Conservation (phyloP, 192 early-diverging fungal species). For the Dimargaris cristalligena region DNA sequence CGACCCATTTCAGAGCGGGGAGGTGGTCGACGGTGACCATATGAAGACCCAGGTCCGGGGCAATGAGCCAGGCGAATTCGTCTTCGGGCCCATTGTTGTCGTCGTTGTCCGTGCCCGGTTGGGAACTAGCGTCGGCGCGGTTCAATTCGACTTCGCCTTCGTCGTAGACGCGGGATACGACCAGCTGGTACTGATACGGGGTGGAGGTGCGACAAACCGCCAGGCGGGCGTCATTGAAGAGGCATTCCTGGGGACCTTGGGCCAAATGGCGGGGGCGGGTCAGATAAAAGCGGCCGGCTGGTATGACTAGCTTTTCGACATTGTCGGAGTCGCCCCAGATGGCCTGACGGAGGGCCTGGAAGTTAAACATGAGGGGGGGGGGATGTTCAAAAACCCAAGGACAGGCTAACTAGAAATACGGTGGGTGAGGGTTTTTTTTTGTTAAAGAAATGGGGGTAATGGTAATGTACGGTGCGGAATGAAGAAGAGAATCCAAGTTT, state of each 20-base stretch:
- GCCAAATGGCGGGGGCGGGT: constrained; percentile 25
- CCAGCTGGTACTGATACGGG: constrained; percentile 54
- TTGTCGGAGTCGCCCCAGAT: constrained; percentile 41
- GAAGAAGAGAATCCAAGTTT: neutral
- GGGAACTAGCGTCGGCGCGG: constrained; percentile 30
- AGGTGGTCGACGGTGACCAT: constrained; percentile 18
- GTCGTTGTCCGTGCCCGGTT: too few relatives aligned
- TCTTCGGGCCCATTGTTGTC: constrained; percentile 25
- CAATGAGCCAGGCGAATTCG: constrained; percentile 55
- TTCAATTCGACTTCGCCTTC: constrained; percentile 51
- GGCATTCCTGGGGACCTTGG: constrained; percentile 29
- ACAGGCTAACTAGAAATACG: neutral
- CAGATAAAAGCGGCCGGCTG: constrained; percentile 47
- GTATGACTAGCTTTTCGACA: constrained; percentile 38
- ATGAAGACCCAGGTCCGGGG: constrained; percentile 31
- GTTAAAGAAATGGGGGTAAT: neutral
- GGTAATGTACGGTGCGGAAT: neutral
- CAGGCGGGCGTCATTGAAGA: constrained; percentile 48
- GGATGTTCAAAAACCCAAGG: neutral
- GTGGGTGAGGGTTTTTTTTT: neutral
- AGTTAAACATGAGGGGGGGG: constrained; percentile 33
- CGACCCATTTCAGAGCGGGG: constrained; percentile 34
- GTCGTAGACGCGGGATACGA: constrained; percentile 53
- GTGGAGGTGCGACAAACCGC: constrained; percentile 46
- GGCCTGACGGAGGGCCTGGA: constrained; percentile 45